A percentile compares a stretch with the other conserved stretches of the same genome.
Conservation (phyloP, 2,329 filamentous ascomycete genomes). For the Simplicillium sp. region DNA sequence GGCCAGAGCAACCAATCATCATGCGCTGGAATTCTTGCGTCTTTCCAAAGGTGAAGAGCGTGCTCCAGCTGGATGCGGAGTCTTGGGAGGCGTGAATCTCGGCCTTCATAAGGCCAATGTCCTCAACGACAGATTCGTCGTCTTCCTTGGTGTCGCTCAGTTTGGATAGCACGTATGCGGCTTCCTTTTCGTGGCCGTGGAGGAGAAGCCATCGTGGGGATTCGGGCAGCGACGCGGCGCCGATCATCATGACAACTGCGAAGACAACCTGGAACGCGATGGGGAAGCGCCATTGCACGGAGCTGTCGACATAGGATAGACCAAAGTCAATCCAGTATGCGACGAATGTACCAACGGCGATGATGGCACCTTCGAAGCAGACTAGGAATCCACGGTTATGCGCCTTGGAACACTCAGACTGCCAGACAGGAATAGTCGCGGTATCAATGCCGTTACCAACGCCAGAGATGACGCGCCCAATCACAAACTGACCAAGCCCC, state of each 20-base stretch:
- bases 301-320: conserved; percentile 29
- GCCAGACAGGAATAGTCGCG: conserved; percentile 45
- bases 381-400: conserved; percentile 44
- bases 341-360: conserved; percentile 30
- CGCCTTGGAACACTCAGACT: conserved; percentile 42
- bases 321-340: conserved; percentile 35
- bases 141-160: conserved; percentile 13
- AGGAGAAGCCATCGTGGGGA: conserved; percentile 35
- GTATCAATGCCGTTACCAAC: conserved; percentile 43
- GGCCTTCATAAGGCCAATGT: conserved; percentile 12
- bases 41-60: conserved; percentile 51
- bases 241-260: conserved; percentile 28
- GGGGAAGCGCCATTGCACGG: conserved; percentile 45
- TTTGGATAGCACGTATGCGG: conserved; percentile 17
- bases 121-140: background rate
- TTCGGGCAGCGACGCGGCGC: conserved; percentile 36
- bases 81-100: conserved; percentile 22
- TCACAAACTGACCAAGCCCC: conserved; percentile 37
- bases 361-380: conserved; percentile 35
- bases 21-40: conserved; percentile 58
- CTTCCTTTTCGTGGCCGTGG: conserved; percentile 37
- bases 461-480: conserved; percentile 40
- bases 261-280: conserved; percentile 33
- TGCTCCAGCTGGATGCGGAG: conserved; percentile 31
- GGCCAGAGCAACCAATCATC: conserved; percentile 47